phyloP scores from a whole-genome alignment of 108 stramenopile genomes.

The Skeletonema costatum region DNA sequence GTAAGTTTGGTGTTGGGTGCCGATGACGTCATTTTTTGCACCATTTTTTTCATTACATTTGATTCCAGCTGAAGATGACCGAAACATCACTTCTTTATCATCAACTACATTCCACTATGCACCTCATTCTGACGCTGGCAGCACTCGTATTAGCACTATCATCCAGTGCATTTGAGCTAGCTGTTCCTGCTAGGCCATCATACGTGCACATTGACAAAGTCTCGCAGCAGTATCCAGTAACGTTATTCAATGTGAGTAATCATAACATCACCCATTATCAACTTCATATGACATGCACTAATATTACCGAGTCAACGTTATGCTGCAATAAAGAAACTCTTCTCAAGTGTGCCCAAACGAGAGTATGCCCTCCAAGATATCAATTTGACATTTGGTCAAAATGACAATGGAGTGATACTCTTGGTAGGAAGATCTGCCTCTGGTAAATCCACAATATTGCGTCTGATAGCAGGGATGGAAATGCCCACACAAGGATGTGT shows the following conservation, averaged over 20 bases:
- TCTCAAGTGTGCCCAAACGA: slow-evolving; percentile 49
- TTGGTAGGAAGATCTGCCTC: slow-evolving; percentile 40
- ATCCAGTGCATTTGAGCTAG: slow-evolving; percentile 3
- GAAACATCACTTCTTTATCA: background rate
- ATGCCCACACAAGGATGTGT: slow-evolving; percentile 21
- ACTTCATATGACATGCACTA: background rate
- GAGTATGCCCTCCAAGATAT: slow-evolving; percentile 45
- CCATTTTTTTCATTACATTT: no score
- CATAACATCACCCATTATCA: background rate
- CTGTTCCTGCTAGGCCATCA: slow-evolving; percentile 16
- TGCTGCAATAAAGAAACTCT: slow-evolving; percentile 28
- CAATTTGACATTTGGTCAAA: slow-evolving; percentile 34
- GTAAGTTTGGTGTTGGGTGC: background rate
- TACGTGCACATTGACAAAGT: slow-evolving; percentile 25
- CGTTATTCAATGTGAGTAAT: slow-evolving; percentile 30
- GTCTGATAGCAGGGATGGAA: slow-evolving; percentile 39
- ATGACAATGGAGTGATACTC: slow-evolving; percentile 27
- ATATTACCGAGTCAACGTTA: background rate
- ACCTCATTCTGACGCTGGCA: background rate
- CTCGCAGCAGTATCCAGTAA: slow-evolving; percentile 31
- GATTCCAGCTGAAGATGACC: no score
- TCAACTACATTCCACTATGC: background rate
- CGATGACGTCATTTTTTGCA: background rate
- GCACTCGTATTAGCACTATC: background rate
- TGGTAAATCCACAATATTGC: slow-evolving; percentile 43